phyloP scores from a whole-genome alignment of 495 filamentous ascomycete genomes.

The Aspergillus kassunensis region DNA sequence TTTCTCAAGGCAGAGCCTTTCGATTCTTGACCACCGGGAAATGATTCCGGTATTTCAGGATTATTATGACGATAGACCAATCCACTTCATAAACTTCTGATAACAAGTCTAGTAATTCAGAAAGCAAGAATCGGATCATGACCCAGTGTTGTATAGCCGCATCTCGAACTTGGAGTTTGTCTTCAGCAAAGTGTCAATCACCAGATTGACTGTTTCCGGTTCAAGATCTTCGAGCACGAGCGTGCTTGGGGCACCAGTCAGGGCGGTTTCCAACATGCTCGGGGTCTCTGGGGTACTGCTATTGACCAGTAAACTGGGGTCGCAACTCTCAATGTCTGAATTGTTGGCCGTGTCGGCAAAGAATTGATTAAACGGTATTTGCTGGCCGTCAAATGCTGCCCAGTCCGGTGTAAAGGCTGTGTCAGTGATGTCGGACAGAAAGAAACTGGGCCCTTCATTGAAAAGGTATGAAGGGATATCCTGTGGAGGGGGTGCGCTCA shows the following conservation, averaged over 20 bases:
- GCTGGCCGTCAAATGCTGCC: not conserved
- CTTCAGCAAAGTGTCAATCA: conserved; percentile 1
- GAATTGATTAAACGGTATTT: not conserved
- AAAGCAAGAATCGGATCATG: too few species aligned
- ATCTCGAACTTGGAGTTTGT: conserved; percentile 8
- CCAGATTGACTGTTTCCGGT: conserved; percentile 1
- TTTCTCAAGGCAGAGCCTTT: too few species aligned
- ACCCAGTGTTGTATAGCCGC: conserved; percentile 7
- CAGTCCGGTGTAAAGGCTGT: not conserved
- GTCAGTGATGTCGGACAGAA: not conserved
- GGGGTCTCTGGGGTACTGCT: not conserved
- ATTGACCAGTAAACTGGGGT: not conserved
- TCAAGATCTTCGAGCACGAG: conserved; percentile 1
- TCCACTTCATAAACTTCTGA: too few species aligned
- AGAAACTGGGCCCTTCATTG: not conserved
- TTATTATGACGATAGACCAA: too few species aligned
- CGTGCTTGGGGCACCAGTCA: not conserved
- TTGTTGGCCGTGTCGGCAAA: not conserved
- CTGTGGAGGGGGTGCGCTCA: not conserved
- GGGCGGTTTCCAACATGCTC: not conserved
- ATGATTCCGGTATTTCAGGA: too few species aligned
- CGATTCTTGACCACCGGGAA: too few species aligned
- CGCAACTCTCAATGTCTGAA: not conserved
- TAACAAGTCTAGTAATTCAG: too few species aligned
- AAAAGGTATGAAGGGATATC: not conserved